phyloP scores from a whole-genome alignment of 352 stramenopile genomes.

The Aphanomyces astaci region DNA sequence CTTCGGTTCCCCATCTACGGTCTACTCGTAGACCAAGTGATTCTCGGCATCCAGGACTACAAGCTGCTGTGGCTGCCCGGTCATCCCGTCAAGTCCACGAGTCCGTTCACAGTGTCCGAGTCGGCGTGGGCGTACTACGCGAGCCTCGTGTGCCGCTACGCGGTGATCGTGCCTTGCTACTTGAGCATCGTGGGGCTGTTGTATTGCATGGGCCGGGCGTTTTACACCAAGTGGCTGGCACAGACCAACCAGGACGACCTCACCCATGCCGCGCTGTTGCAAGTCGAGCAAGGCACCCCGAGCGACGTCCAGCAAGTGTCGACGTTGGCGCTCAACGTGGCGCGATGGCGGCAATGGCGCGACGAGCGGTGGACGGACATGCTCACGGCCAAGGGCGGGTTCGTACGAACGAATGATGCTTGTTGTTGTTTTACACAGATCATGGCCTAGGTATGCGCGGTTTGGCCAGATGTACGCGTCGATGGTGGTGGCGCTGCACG shows the following conservation, averaged over 20 bases:
- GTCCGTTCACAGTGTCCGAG: constrained; percentile 30
- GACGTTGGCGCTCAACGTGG: not conserved
- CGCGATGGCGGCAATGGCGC: constrained; percentile 27
- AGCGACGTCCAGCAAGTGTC: not conserved
- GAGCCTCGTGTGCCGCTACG: constrained; percentile 46
- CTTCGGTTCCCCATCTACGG: constrained; percentile 69
- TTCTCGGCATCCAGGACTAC: constrained; percentile 66
- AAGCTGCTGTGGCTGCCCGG: constrained; percentile 67
- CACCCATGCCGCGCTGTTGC: not conserved
- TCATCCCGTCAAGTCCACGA: constrained; percentile 26
- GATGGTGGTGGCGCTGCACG: constrained; percentile 57
- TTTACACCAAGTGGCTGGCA: constrained; percentile 28
- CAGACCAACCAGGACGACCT: not conserved
- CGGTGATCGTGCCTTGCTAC: constrained; percentile 66
- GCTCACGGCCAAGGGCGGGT: constrained; percentile 62
- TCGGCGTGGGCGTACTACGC: constrained; percentile 19
- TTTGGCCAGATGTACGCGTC: constrained; percentile 69
- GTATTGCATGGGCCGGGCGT: constrained; percentile 64
- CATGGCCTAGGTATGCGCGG: constrained; percentile 31
- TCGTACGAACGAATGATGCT: constrained; percentile 25
- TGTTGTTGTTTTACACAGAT: not conserved
- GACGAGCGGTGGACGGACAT: constrained; percentile 49
- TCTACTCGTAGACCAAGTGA: constrained; percentile 60
- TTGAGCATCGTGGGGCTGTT: constrained; percentile 60
- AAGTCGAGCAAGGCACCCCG: not conserved